A percentile compares a stretch with the other conserved stretches of the same genome.
Evolutionary conservation across 208 protist genomes (phyloP).

Genomic region (Jaenimonas drosophilae): DNA sequence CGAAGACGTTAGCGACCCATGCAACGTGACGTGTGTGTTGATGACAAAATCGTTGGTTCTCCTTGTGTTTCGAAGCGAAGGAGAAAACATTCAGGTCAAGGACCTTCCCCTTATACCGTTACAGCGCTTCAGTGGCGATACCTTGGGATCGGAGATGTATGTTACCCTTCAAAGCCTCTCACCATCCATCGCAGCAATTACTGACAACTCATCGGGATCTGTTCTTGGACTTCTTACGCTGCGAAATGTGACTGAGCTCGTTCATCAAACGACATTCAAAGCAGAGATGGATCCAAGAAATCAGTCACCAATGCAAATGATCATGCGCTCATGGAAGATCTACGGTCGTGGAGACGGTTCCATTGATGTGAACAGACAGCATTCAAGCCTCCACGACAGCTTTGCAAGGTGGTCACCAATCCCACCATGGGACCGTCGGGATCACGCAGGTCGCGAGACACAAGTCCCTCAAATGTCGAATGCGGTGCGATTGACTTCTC

Average conservation of each 20-base stretch:
- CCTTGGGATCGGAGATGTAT: conserved; percentile 38
- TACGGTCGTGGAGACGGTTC: not conserved
- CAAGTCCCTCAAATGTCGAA: too few species aligned
- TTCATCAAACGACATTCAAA: conserved; percentile 51
- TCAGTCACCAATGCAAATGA: conserved; percentile 32
- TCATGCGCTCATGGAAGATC: conserved; percentile 38
- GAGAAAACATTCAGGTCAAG: conserved; percentile 20
- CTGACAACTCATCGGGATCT: conserved; percentile 5
- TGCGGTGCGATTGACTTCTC: too few species aligned
- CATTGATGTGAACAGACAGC: conserved; percentile 10
- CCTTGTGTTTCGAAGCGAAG: conserved; percentile 35
- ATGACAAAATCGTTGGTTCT: conserved; percentile 44
- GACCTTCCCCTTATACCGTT: conserved; percentile 42
- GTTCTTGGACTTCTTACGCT: conserved; percentile 46
- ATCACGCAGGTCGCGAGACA: too few species aligned
- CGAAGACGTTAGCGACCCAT: conserved; percentile 29
- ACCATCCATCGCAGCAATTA: conserved; percentile 25
- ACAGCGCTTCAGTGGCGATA: conserved; percentile 20
- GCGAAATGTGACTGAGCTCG: conserved; percentile 35
- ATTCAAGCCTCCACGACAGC: conserved; percentile 9
- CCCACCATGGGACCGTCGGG: too few species aligned
- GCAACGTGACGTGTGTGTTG: conserved; percentile 31
- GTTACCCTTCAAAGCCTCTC: conserved; percentile 27
- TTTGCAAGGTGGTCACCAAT: conserved; percentile 8
- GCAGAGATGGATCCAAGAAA: conserved; percentile 43